These are phyloP conservation scores for Gossypium trilobum DNA, from an alignment of 441 rosid genomes.

Conservation along the genomic window DNA sequence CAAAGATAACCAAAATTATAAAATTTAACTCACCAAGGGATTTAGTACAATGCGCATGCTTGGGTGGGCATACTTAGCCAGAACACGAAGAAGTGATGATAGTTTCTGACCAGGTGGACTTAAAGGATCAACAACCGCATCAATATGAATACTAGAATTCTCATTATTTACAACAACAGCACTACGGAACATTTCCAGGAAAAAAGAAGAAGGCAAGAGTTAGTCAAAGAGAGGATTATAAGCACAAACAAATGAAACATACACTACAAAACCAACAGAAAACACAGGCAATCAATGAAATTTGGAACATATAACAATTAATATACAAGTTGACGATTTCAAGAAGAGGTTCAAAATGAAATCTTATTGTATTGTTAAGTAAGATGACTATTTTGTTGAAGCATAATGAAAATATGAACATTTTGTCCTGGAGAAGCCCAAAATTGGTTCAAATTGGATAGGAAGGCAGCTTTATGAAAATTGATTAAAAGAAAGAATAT, in stretches of 20 bases:
- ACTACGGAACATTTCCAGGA: conserved; percentile 26
- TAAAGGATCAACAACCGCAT: conserved; percentile 92
- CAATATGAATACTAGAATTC: conserved; percentile 74
- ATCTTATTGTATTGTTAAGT: neutral
- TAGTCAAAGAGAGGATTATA: neutral
- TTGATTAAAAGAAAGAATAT: neutral
- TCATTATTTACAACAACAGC: conserved; percentile 29
- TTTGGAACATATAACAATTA: neutral
- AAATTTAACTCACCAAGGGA: conserved; percentile 69
- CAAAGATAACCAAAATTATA: neutral
- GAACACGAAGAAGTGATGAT: conserved; percentile 73
- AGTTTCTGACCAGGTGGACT: conserved; percentile 86
- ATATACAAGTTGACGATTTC: neutral
- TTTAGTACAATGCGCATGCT: conserved; percentile 92
- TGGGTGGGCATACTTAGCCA: conserved; percentile 68
- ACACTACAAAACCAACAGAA: neutral
- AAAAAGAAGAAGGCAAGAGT: neutral
- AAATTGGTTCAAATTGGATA: neutral
- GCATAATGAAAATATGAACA: neutral
- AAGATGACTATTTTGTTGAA: neutral
- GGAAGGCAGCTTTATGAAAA: neutral
- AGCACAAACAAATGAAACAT: neutral
- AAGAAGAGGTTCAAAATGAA: neutral
- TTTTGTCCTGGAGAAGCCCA: neutral
- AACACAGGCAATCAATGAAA: neutral